phyloP scores from a whole-genome alignment of 2,329 filamentous ascomycete genomes.

The Claviceps spartinae region DNA sequence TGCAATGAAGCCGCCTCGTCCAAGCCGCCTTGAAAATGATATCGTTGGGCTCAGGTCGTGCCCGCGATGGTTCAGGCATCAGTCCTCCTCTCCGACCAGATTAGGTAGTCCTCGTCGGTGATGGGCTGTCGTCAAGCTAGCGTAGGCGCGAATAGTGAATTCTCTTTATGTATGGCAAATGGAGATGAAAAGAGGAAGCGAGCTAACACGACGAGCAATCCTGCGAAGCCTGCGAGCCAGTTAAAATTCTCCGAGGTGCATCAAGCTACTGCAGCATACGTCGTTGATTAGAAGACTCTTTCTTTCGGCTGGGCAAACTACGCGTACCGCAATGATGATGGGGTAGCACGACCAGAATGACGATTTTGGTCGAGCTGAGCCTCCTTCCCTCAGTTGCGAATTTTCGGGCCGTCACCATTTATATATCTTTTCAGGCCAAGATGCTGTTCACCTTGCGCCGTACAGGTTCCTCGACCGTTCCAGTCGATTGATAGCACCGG shows the following conservation, averaged over 20 bases:
- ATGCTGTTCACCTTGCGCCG: not conserved
- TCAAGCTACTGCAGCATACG: conserved; percentile 9
- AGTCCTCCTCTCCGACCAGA: not conserved
- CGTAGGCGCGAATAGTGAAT: not conserved
- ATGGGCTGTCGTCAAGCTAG: not conserved
- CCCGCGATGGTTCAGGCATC: not conserved
- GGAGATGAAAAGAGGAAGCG: not conserved
- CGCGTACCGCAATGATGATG: not conserved
- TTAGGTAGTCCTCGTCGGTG: conserved; percentile 4
- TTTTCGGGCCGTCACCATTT: conserved; percentile 4
- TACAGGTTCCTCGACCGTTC: not conserved
- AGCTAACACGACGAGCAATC: conserved; percentile 5
- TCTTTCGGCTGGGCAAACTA: not conserved
- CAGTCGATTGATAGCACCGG: not conserved
- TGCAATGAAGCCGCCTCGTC: conserved; percentile 18
- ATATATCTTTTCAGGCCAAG: conserved; percentile 1
- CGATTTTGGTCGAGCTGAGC: not conserved
- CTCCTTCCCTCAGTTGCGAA: not conserved
- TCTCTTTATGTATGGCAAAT: not conserved
- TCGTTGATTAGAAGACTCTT: conserved; percentile 8
- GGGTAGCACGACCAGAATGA: not conserved
- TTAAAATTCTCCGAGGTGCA: conserved; percentile 13
- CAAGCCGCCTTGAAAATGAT: conserved; percentile 10
- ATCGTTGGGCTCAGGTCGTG: conserved; percentile 13
- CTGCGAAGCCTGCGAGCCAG: conserved; percentile 9